Evolutionary conservation across 768 basidiomycete species (phyloP), one percentile per base, ranked within the genome.

Genomic region (Candolleomyces eurysporus): DNA sequence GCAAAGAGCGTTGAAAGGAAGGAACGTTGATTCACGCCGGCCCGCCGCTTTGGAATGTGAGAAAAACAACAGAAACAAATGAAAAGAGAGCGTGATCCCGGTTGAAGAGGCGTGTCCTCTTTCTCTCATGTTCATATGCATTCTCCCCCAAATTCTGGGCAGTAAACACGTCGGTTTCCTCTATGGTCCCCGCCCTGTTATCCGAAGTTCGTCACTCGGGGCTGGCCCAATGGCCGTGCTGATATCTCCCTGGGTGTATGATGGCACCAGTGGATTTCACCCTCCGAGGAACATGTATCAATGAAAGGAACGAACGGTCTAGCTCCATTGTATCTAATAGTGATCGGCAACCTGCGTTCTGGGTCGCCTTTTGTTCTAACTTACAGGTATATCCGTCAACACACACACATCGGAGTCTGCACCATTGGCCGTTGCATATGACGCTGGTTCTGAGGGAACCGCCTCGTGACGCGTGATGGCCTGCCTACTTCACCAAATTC

Each of bases 241-340:
- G 36, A 36, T 36, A 36, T 36, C 36, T 36, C 36, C 36, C 36
- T 36, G 36, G 36, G 6, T 5, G 36, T 36, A 36, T 36, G 36
- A 36, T n/a, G 14, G n/a, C 46, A 17, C 16, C 21, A 22, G 46
- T 48, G 49, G 49, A 30, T 8, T 51, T 30, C 17, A 9, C 49
- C 19, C n/a, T 14, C n/a, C 19, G 19, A 30, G 14, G 19, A 21
- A 16, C 30, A 21, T 26, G 26, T 26, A 21, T 19, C 49, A 51
- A 30, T 8, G 36, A 11, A 36, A 21, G 19, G 13, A 19, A 16
- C 10, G 49, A 51, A 51, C 49, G 14, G 14, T 51, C 32, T 54
- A 54, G 52, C 52, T 54, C 52, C 52, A 54, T 30, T 54, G 52
- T 31, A 31, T 39, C 52, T 54, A 54, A 22, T 36, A 10, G 13